A percentile compares a stretch with the other conserved stretches of the same genome.
Conservation (phyloP, 2,329 filamentous ascomycete genomes). For the Phymatotrichopsis omnivora region DNA sequence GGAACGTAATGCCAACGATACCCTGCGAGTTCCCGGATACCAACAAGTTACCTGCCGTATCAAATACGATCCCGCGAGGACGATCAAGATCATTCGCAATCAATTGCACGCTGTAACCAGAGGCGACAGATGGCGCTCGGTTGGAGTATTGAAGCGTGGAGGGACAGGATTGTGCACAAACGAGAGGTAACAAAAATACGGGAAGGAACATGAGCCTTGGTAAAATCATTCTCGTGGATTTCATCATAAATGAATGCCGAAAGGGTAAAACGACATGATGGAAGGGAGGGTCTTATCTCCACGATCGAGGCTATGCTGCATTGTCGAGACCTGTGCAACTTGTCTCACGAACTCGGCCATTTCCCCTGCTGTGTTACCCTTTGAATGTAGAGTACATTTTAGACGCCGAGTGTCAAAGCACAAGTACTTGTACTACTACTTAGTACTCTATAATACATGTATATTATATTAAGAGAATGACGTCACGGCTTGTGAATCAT, state of each 20-base stretch:
- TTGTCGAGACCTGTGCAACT: too few species aligned
- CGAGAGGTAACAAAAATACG: not conserved
- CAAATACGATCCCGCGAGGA: slow-evolving; percentile 42
- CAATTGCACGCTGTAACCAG: slow-evolving; percentile 41
- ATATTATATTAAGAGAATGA: too few species aligned
- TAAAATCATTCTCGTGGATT: not conserved
- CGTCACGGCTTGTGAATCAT: too few species aligned
- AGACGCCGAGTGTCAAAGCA: too few species aligned
- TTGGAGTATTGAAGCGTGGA: slow-evolving; percentile 34
- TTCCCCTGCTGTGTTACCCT: too few species aligned
- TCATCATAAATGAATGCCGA: not conserved
- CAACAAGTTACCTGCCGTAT: slow-evolving; percentile 40
- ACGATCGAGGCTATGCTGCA: not conserved
- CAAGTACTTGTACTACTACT: too few species aligned
- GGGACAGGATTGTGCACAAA: slow-evolving; percentile 31
- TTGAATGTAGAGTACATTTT: too few species aligned
- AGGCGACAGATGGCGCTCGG: slow-evolving; percentile 35
- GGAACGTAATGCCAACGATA: slow-evolving; percentile 37
- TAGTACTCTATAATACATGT: too few species aligned
- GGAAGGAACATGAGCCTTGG: not conserved
- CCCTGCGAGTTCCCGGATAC: slow-evolving; percentile 40
- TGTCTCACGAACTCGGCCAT: too few species aligned
- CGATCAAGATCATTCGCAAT: slow-evolving; percentile 38
- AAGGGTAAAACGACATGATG: not conserved
- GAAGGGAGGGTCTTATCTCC: not conserved